These are phyloP conservation scores for Rhodotorula mucilaginosa DNA, from an alignment of 1,284 basidiomycete species.

Conservation along the genomic window DNA sequence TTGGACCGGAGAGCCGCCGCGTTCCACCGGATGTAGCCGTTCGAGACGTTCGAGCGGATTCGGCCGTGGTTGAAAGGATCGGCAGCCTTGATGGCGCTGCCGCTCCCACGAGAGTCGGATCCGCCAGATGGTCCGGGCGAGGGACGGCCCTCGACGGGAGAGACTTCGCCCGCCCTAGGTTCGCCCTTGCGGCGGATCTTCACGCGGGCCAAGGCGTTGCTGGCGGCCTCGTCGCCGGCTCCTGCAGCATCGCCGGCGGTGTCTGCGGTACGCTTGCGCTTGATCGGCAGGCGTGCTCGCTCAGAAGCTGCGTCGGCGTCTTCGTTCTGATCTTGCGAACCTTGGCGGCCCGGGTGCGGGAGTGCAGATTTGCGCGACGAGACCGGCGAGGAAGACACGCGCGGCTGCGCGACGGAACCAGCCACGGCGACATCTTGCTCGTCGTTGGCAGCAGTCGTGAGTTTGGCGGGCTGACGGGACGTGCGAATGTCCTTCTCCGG, in stretches of 20 bases:
- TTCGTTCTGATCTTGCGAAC: too few species aligned
- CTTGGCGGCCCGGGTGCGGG: too few species aligned
- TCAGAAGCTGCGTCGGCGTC: too few species aligned
- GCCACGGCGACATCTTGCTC: too few species aligned
- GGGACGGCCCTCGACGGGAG: neutral
- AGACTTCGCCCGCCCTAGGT: neutral
- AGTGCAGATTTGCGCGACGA: too few species aligned
- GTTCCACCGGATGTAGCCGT: slow-evolving; percentile 17
- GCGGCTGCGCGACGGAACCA: too few species aligned
- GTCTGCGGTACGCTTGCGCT: too few species aligned
- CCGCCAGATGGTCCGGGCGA: neutral
- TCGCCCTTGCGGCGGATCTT: slow-evolving; percentile 2
- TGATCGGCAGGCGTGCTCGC: too few species aligned
- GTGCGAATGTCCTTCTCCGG: too few species aligned
- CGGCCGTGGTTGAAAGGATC: slow-evolving; percentile 17
- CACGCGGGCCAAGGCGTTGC: neutral
- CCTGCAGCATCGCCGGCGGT: neutral
- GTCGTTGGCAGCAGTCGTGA: too few species aligned
- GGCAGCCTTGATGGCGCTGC: slow-evolving; percentile 12
- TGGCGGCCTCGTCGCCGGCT: neutral
- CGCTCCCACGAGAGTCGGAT: slow-evolving; percentile 20
- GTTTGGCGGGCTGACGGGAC: too few species aligned
- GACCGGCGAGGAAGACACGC: too few species aligned
- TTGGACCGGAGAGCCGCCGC: neutral
- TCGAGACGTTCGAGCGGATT: neutral